phyloP scores from a whole-genome alignment of 176 grass and related monocot genomes.

The Stipa capillata region DNA sequence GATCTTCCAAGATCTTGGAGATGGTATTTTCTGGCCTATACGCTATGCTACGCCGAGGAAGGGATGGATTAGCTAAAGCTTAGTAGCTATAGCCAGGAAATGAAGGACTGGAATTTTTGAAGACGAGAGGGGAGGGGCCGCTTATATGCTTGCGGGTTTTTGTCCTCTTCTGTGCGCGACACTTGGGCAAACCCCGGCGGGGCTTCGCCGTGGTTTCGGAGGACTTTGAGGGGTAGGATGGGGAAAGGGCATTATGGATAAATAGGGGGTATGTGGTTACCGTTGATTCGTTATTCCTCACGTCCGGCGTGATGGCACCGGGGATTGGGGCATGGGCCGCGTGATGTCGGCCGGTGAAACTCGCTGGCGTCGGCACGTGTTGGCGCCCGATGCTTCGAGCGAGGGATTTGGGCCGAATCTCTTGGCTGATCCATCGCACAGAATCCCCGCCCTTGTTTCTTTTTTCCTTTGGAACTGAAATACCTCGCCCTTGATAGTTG shows the following conservation, averaged over 20 bases:
- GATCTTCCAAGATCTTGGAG: background rate
- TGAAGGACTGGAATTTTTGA: slow-evolving; percentile 49
- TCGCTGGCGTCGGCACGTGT: slow-evolving; percentile 16
- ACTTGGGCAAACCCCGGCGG: background rate
- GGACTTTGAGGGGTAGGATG: background rate
- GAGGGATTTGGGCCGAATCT: background rate
- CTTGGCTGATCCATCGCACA: background rate
- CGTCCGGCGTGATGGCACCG: slow-evolving; percentile 10
- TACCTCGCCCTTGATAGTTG: background rate
- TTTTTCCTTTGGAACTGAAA: background rate
- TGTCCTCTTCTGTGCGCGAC: slow-evolving; percentile 25
- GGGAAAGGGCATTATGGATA: background rate
- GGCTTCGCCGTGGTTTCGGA: background rate
- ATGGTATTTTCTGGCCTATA: background rate
- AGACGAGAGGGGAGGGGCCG: slow-evolving; percentile 29
- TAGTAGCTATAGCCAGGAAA: slow-evolving; percentile 8
- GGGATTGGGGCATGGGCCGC: background rate
- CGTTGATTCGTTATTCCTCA: slow-evolving; percentile 8
- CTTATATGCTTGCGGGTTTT: slow-evolving; percentile 54
- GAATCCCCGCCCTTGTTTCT: background rate
- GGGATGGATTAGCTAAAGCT: background rate
- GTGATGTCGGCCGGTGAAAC: slow-evolving; percentile 13
- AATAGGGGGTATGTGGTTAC: background rate
- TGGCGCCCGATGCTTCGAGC: background rate
- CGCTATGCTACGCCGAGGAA: background rate